phyloP scores from a whole-genome alignment of 768 basidiomycete genomes.

The Nidularia sp. region DNA sequence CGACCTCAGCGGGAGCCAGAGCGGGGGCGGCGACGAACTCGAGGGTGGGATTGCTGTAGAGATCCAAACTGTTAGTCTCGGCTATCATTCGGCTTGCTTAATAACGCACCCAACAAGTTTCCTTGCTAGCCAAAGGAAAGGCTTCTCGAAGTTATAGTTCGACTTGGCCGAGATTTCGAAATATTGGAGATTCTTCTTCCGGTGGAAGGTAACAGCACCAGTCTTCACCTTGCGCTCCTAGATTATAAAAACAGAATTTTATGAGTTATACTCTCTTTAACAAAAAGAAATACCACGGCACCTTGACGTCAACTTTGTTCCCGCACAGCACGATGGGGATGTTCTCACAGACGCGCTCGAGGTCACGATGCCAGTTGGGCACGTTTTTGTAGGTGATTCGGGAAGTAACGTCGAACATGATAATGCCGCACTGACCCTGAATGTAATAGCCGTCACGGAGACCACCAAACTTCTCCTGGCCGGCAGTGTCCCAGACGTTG shows the following conservation, averaged over 20 bases:
- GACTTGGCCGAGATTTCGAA: conserved; percentile 99
- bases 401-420: conserved; percentile 99
- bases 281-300: conserved; percentile 26
- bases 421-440: conserved; percentile 99
- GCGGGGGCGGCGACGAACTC: conserved; percentile 98
- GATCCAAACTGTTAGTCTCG: not conserved
- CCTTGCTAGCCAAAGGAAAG: conserved; percentile 98
- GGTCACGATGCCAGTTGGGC: conserved; percentile 99
- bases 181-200: conserved; percentile 99
- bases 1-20: conserved; percentile 89
- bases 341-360: conserved; percentile 99
- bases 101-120: conserved; percentile 89
- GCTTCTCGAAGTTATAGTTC: conserved; percentile 99
- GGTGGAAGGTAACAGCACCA: conserved; percentile 96
- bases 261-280: conserved; percentile 2
- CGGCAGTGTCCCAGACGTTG: conserved; percentile 99
- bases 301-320: conserved; percentile 99
- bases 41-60: conserved; percentile 68
- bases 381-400: conserved; percentile 99
- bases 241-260: conserved; percentile 6
- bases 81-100: too few relatives aligned
- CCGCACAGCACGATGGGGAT: conserved; percentile 99
- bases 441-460: conserved; percentile 96
- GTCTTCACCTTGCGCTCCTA: conserved; percentile 99
- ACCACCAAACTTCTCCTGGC: conserved; percentile 99